These are phyloP conservation scores for Cladosporium halotolerans DNA, from an alignment of 2,329 filamentous ascomycete species.

Conservation along the genomic window DNA sequence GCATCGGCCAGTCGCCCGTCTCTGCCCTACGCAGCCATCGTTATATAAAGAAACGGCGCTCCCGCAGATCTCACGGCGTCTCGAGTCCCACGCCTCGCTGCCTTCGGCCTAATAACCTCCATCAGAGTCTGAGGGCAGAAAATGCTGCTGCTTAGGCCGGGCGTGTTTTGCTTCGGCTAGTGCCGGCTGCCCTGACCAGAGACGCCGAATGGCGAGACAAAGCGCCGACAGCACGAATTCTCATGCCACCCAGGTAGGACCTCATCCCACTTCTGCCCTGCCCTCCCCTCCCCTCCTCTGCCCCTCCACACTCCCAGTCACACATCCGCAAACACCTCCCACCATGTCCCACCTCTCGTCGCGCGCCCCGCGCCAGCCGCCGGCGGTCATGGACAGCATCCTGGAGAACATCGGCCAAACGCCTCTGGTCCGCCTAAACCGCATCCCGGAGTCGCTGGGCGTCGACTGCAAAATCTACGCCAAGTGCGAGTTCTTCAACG, in stretches of 20 bases:
- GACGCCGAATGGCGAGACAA: neutral
- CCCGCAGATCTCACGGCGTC: no score
- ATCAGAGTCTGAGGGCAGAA: neutral
- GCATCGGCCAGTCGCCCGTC: no score
- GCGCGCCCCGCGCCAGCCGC: slow-evolving; percentile 44
- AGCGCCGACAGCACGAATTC: neutral
- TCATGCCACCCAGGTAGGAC: neutral
- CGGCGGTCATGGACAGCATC: slow-evolving; percentile 58
- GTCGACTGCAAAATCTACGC: slow-evolving; percentile 60
- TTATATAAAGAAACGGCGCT: no score
- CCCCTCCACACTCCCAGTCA: neutral
- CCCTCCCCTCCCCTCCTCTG: neutral
- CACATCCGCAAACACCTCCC: neutral
- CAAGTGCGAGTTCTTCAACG: slow-evolving; percentile 36
- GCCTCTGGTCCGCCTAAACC: slow-evolving; percentile 89
- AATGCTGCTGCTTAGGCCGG: neutral
- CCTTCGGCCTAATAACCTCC: no score
- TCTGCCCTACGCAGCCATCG: no score
- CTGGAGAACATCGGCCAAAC: slow-evolving; percentile 91
- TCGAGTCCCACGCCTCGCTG: no score
- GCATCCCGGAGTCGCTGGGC: slow-evolving; percentile 82
- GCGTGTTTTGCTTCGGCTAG: neutral
- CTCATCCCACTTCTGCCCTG: neutral
- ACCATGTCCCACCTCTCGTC: slow-evolving; percentile 33
- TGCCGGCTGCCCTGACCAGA: neutral